Base-by-base conservation (phyloP, 257 asterid species). In the Salvia hispanica region DNA sequence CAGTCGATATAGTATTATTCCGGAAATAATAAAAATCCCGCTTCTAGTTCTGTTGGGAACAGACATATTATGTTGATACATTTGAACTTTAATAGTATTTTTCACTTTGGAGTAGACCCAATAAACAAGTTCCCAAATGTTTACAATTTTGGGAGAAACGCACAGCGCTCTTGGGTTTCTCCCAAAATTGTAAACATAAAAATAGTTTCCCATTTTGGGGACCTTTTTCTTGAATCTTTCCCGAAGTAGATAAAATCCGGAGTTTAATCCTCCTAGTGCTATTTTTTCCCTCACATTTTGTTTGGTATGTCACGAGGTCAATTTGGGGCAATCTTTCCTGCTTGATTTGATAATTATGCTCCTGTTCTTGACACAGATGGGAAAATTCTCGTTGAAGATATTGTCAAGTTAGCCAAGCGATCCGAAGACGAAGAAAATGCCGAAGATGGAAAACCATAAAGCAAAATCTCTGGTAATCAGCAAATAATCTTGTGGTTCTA, bases 321-420 rank as follows among this genome's bases (percentile, higher is more conserved):
- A 15, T 64, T 34, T 54, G 34, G 45, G 60, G 46, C 9, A 25
- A 3, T 15, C 11, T 44, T 53, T 9, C 11, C 8, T 39, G 4
- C 58, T 67, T 57, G 16, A 60, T 50, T 11, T 45, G 45, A 58
- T 36, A 58, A 45, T 59, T 64, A 62, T 65, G 73, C 76, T 48
- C 69, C 44, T 70, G 25, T 54, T 14, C 74, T 65, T 71, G 58
- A 14, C 50, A 59, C 91, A 92, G 98, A 92, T 1, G 98, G 98
- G 55, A 92, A 92, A 72, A 89, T 92, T 69, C 91, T 84, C 3
- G 98, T 92, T 80, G 95, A 89, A 78, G 98, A 92, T 75, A 85
- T 92, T 48, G 77, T 89, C 65, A 89, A 80, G 84, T 77, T 92
- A 69, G 95, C 89, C 63, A 77, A 88, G 44, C 78, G 73, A 78